Conservation (phyloP, 169 alveolate genomes). For the Amoebophrya sp. region DNA sequence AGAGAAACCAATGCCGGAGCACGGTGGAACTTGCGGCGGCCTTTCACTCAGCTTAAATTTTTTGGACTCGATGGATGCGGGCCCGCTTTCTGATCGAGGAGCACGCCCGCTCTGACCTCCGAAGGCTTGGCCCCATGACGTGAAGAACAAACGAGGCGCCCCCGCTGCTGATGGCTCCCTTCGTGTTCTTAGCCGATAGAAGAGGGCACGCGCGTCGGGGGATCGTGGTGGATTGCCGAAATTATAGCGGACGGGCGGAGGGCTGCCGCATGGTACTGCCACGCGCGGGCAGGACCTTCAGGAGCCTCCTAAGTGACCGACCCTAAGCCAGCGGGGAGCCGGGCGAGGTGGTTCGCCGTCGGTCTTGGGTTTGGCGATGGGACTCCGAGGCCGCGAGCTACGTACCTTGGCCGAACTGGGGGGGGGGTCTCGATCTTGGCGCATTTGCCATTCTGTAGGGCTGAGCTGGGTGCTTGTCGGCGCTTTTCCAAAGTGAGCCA, state of each 20-base stretch:
- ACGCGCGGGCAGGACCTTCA: background rate
- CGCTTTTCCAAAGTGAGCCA: background rate
- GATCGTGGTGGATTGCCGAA: background rate
- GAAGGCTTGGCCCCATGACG: background rate
- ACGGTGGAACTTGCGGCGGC: background rate
- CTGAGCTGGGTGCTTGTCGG: background rate
- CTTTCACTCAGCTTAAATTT: background rate
- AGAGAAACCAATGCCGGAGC: no score
- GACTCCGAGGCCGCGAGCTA: background rate
- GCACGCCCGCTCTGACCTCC: background rate
- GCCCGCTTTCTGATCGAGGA: background rate
- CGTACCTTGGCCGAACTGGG: background rate
- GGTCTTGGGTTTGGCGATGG: background rate
- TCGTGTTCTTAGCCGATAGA: background rate
- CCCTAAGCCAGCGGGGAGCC: background rate
- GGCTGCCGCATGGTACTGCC: background rate
- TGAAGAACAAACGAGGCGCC: background rate
- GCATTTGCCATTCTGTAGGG: background rate
- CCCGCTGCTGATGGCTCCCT: background rate
- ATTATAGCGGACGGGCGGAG: background rate
- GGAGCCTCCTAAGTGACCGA: no score
- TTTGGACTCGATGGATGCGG: background rate
- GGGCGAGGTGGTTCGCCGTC: background rate
- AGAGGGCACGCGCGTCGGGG: background rate
- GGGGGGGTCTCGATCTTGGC: background rate